Evolutionary conservation across 805 yeast genomes (phyloP).

Genomic region (Saturnispora zaruensis): DNA sequence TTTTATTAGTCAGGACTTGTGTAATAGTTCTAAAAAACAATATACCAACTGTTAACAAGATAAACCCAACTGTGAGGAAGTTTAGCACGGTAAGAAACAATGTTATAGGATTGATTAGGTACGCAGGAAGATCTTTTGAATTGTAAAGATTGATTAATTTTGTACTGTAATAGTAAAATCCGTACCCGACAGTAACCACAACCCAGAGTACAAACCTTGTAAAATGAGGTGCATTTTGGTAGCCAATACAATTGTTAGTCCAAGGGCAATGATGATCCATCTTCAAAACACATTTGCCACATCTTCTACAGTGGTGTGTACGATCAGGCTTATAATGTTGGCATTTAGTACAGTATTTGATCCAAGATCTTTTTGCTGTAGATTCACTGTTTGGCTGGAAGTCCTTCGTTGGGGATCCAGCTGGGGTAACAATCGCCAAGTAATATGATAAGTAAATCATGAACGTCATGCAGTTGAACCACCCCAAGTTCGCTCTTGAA

Average conservation of each 20-base stretch:
- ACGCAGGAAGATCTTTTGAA: slow-evolving; percentile 45
- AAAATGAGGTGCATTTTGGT: slow-evolving; percentile 69
- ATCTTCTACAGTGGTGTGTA: slow-evolving; percentile 76
- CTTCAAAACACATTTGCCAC: slow-evolving; percentile 64
- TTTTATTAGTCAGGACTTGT: slow-evolving; percentile 56
- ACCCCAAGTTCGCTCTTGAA: slow-evolving; percentile 31
- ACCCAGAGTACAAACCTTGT: slow-evolving; percentile 68
- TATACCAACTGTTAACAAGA: slow-evolving; percentile 49
- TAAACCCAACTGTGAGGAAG: slow-evolving; percentile 48
- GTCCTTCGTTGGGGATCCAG: slow-evolving; percentile 58
- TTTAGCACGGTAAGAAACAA: slow-evolving; percentile 47
- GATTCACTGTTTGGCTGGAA: slow-evolving; percentile 29
- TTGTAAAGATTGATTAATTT: slow-evolving; percentile 39
- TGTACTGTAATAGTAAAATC: slow-evolving; percentile 33
- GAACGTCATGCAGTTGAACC: slow-evolving; percentile 23
- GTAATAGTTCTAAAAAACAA: slow-evolving; percentile 54
- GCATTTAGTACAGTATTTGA: slow-evolving; percentile 68
- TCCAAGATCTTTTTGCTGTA: slow-evolving; percentile 34
- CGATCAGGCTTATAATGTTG: slow-evolving; percentile 68
- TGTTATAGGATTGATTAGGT: slow-evolving; percentile 44
- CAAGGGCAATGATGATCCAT: slow-evolving; percentile 97
- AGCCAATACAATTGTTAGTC: slow-evolving; percentile 89
- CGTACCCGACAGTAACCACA: slow-evolving; percentile 39
- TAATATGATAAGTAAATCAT: slow-evolving; percentile 70
- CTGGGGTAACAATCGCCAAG: slow-evolving; percentile 54